Base-by-base conservation (phyloP, 345 rosid genomes). In the Brassica cretica region DNA sequence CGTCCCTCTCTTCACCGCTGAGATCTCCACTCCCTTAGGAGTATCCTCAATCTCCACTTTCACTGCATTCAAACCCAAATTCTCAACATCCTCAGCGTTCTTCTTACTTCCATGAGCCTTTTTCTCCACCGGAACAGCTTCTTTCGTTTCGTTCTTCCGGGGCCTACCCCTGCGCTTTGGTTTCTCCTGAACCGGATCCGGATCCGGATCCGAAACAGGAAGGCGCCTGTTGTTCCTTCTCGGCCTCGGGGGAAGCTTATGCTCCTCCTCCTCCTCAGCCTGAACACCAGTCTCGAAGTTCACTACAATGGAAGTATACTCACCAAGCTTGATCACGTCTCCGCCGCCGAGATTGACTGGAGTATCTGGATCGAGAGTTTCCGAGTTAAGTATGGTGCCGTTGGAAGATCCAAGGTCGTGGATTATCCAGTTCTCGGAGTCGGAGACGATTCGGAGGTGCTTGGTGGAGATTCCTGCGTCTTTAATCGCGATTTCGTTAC, bases 391-490 rank as follows among this genome's bases (percentile, higher is more conserved):
- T 18, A 73, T 6, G 6, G 98, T 93, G 18, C 99, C 99, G 62
- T 95, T 95, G 63, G 97, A 95, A 71, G 98, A 95, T 19, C 83
- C 89, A 3, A 91, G 88, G 76, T 94, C 98, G 30, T 70, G 83
- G 73, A 92, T 63, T 66, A 75, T 49, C 97, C 99, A 95, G 46
- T 85, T 86, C 1, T 87, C 91, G 0, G 92, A 91, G 24, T 69
- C 84, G 33, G 82, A 84, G 11, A 41, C 88, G 81, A 94, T 87
- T 0, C 74, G 11, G 25, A 92, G 84, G 82, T 94, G 98, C 76
- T 91, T 91, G 25, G 95, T 84, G 70, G 97, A 92, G 83, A 92
- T 83, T 53, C 95, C 98, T n/a, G 72, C 82, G 80, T 92, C 97
- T 66, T 88, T 89, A 72, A 94, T 74, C 8, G 85, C 9, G 44